Conservation (phyloP, 208 protist species). For the Lotmaria passim region DNA sequence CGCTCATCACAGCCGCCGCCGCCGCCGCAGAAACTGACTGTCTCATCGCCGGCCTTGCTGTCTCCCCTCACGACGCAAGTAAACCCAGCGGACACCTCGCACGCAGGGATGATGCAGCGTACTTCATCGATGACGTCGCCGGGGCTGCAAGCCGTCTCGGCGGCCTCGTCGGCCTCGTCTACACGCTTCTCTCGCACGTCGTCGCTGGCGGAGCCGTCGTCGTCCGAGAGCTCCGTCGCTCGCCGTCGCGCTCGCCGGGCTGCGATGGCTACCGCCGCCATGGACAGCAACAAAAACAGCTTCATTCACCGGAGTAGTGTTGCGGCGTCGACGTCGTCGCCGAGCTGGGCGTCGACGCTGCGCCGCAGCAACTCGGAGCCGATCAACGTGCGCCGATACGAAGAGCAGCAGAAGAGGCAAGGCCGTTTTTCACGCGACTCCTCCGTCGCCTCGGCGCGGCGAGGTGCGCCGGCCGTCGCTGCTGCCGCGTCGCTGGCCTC, state of each 20-base stretch:
- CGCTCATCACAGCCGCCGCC: not conserved
- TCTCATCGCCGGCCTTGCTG: not conserved
- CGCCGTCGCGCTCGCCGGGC: conserved; percentile 8
- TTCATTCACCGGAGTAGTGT: not conserved
- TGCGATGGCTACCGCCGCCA: not conserved
- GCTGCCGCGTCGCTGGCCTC: not conserved
- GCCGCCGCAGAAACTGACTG: not conserved
- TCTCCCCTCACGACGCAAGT: not conserved
- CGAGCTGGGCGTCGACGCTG: not conserved
- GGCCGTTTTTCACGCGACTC: not conserved
- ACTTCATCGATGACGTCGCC: conserved; percentile 1
- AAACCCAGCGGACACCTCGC: too few species aligned
- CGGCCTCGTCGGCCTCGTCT: too few species aligned
- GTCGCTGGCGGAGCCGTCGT: conserved; percentile 9
- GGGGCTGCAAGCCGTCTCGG: not conserved
- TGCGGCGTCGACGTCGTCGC: not conserved
- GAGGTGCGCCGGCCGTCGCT: not conserved
- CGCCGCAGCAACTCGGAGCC: conserved; percentile 13
- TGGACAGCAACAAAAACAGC: not conserved
- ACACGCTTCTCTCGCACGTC: conserved; percentile 15
- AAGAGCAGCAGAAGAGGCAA: not conserved
- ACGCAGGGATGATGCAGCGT: not conserved
- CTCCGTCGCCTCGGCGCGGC: not conserved
- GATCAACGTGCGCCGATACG: conserved; percentile 14
- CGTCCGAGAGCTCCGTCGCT: conserved; percentile 9